These are phyloP conservation scores for Usnea hakonensis DNA, from an alignment of 495 filamentous ascomycete genomes.

Conservation along the genomic window DNA sequence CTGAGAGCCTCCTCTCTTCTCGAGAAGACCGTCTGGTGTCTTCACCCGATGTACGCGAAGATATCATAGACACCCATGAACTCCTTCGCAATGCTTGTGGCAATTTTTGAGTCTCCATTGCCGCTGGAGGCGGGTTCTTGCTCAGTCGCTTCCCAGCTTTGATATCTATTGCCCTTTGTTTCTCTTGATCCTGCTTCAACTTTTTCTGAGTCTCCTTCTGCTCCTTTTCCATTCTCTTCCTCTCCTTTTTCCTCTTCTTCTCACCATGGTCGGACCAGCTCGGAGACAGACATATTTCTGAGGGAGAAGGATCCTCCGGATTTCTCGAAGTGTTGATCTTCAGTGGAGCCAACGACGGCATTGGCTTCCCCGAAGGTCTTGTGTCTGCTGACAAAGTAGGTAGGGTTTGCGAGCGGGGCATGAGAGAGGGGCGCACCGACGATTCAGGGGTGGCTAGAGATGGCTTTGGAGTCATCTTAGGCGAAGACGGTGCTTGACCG, in stretches of 20 bases:
- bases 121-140: constrained; percentile 26
- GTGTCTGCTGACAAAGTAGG: constrained; percentile 10
- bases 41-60: constrained; percentile 17
- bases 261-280: constrained; percentile 27
- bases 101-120: constrained; percentile 29
- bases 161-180: constrained; percentile 10
- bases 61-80: constrained; percentile 21
- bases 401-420: constrained; percentile 20
- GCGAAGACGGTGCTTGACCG: not conserved
- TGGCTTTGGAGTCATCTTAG: constrained; percentile 8
- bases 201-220: constrained; percentile 20
- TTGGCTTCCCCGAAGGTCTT: constrained; percentile 3
- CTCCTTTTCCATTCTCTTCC: constrained; percentile 21
- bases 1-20: constrained; percentile 20
- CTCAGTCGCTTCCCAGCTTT: constrained; percentile 21
- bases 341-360: constrained; percentile 4
- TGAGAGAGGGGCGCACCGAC: constrained; percentile 9
- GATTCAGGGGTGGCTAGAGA: constrained; percentile 6
- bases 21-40: constrained; percentile 17
- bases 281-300: constrained; percentile 25
- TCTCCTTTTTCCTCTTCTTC: constrained; percentile 21
- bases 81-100: constrained; percentile 21
- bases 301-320: not conserved
- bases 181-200: constrained; percentile 22
- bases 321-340: constrained; percentile 6